A percentile compares a stretch with the other conserved stretches of the same genome.
phyloP scores from a whole-genome alignment of 2,329 filamentous ascomycete species.

The Stachybotrys chartarum region DNA sequence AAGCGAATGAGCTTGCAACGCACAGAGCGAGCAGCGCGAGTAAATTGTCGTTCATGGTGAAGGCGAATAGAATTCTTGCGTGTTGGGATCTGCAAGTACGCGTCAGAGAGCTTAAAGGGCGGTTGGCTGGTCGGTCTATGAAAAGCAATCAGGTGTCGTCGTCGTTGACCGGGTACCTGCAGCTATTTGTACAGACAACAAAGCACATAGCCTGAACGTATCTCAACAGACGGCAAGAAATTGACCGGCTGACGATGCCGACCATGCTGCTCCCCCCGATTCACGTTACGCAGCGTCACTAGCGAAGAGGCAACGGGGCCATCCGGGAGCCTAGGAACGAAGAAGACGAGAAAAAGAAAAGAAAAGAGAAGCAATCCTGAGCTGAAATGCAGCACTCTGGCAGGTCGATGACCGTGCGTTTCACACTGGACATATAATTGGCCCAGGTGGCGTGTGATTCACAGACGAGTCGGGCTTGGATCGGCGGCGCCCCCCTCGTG shows the following conservation, averaged over 20 bases:
- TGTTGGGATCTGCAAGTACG: too few species aligned
- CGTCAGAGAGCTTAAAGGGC: too few species aligned
- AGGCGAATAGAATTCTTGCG: not conserved
- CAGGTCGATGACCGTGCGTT: too few species aligned
- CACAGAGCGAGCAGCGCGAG: constrained; percentile 13
- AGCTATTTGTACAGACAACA: not conserved
- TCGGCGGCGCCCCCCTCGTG: not conserved
- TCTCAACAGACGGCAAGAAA: not conserved
- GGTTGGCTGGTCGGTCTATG: not conserved
- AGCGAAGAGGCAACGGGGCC: not conserved
- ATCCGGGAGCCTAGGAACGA: not conserved
- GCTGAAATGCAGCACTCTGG: too few species aligned
- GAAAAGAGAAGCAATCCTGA: not conserved
- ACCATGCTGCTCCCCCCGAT: not conserved
- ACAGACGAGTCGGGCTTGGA: not conserved
- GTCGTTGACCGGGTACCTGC: not conserved
- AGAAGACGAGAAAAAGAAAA: not conserved
- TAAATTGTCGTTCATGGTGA: not conserved
- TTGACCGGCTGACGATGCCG: not conserved
- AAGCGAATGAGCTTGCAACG: constrained; percentile 10
- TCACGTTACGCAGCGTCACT: not conserved
- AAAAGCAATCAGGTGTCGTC: not conserved
- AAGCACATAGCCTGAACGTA: not conserved
- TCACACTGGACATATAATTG: too few species aligned
- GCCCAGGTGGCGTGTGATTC: too few species aligned